Base-by-base conservation (phyloP, 1,284 basidiomycete species). In the Kalmanozyma brasiliensis region DNA sequence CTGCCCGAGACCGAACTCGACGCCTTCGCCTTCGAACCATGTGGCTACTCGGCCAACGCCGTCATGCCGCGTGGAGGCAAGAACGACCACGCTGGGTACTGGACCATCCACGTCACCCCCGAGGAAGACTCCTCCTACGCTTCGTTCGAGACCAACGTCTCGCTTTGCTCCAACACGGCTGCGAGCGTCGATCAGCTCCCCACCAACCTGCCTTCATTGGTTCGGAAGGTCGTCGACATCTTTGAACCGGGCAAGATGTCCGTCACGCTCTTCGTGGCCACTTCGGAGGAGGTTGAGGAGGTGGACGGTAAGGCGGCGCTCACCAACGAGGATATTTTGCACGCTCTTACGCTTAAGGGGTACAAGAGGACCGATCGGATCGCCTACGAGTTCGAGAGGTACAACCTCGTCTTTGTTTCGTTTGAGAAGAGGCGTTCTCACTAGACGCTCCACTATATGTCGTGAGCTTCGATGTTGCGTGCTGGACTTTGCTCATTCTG, bases 71-170 rank as follows among this genome's bases (percentile, higher is more conserved):
- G 67, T 6, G 64, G 69, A 5, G 62, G 52, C 4, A 62, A 46
- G 38, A 49, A 48, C n/a, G 67, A 68, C 52, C 49, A 59, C 33
- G 71, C 67, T 0, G 80, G 79, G 17, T 98, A 98, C 84, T 98
- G 93, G 83, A 98, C 94, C 8, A 95, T 98, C 63, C 96, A 99
- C 83, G 96, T 98, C 49, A 99, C 96, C 0, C 96, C 96, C 30
- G 96, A 98, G 83, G 89, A 91, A 73, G 94, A 92, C 57, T 97
- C 92, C 89, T 95, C 93, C 44, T 99, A 96, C 83, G 96, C 96
- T 46, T 92, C 90, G 74, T 98, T 98, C 84, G 96, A 99, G 84
- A 96, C 93, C 84, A 99, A 99, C 83, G 89, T 98, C n/a, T 91
- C 92, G 4, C 86, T 94, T 20, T 83, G 83, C 32, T 72, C 67